Evolutionary conservation across 2,329 filamentous ascomycete species (phyloP).

Genomic region (Ceratocystis eucalypticola): DNA sequence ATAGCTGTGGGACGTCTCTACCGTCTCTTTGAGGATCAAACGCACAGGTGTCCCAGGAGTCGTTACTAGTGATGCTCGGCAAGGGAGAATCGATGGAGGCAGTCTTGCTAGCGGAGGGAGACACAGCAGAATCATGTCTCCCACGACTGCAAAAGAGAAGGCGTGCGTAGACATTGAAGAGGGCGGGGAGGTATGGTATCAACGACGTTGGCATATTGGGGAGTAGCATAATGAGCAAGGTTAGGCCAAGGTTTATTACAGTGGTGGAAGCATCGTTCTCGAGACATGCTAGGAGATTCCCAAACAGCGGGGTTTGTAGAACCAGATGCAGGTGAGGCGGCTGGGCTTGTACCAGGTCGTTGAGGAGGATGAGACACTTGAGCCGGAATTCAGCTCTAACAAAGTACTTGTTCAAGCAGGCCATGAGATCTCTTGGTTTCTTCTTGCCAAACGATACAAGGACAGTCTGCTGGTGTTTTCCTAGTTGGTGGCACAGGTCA

Average conservation of each 20-base stretch:
- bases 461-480: slow-evolving; percentile 38
- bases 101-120: slow-evolving; percentile 18
- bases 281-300: slow-evolving; percentile 57
- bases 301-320: slow-evolving; percentile 57
- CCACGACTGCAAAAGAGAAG: slow-evolving; percentile 64
- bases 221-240: slow-evolving; percentile 65
- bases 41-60: slow-evolving; percentile 50
- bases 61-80: slow-evolving; percentile 24
- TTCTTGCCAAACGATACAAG: slow-evolving; percentile 51
- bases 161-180: slow-evolving; percentile 72
- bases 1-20: slow-evolving; percentile 49
- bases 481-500: slow-evolving; percentile 27
- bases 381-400: slow-evolving; percentile 50
- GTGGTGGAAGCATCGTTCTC: slow-evolving; percentile 67
- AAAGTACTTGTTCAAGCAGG: slow-evolving; percentile 51
- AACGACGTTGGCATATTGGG: slow-evolving; percentile 67
- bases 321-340: slow-evolving; percentile 68
- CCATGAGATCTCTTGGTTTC: slow-evolving; percentile 55
- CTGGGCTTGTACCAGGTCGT: slow-evolving; percentile 59
- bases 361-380: slow-evolving; percentile 51
- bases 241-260: slow-evolving; percentile 60
- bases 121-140: slow-evolving; percentile 30
- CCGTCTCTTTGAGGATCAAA: slow-evolving; percentile 51
- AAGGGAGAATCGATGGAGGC: slow-evolving; percentile 7
- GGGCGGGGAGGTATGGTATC: slow-evolving; percentile 51